These are phyloP conservation scores for Nitzschia sp. DNA, from an alignment of 108 stramenopile genomes.

Conservation along the genomic window DNA sequence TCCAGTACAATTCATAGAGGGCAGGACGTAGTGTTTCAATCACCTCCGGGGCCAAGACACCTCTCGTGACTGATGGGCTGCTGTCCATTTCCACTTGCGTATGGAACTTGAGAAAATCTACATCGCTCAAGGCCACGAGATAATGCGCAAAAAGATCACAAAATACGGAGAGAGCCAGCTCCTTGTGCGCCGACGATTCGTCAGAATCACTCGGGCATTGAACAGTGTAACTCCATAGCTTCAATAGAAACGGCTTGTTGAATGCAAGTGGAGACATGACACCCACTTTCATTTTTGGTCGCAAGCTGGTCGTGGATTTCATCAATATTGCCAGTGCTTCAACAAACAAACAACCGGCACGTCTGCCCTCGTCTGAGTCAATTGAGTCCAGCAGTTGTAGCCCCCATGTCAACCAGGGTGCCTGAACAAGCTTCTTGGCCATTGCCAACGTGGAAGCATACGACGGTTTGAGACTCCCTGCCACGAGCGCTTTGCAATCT, in stretches of 20 bases:
- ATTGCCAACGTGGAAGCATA: conserved; percentile 17
- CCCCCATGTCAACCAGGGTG: conserved; percentile 36
- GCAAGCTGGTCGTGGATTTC: conserved; percentile 52
- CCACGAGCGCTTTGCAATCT: conserved; percentile 21
- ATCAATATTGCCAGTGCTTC: conserved; percentile 43
- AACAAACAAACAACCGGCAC: conserved; percentile 32
- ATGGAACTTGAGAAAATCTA: conserved; percentile 62
- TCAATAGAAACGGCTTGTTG: conserved; percentile 16
- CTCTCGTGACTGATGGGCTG: not conserved
- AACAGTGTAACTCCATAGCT: conserved; percentile 17
- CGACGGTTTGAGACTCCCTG: conserved; percentile 10
- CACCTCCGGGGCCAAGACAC: conserved; percentile 53
- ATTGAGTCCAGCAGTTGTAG: conserved; percentile 27
- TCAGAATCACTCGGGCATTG: not conserved
- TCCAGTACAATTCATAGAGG: conserved; percentile 76
- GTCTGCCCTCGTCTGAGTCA: not conserved
- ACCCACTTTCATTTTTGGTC: conserved; percentile 38
- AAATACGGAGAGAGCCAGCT: conserved; percentile 50
- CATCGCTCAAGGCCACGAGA: conserved; percentile 74
- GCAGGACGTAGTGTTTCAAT: conserved; percentile 40
- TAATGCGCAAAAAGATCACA: conserved; percentile 79
- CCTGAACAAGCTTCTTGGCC: conserved; percentile 20
- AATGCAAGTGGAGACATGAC: conserved; percentile 54
- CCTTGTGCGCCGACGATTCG: not conserved
- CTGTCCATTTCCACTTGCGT: conserved; percentile 5